Percentiles rank a stretch among this genome's conserved stretches.
These are phyloP conservation scores for Flaveria sonorensis DNA, from an alignment of 129 eudicot species.

Conservation along the genomic window DNA sequence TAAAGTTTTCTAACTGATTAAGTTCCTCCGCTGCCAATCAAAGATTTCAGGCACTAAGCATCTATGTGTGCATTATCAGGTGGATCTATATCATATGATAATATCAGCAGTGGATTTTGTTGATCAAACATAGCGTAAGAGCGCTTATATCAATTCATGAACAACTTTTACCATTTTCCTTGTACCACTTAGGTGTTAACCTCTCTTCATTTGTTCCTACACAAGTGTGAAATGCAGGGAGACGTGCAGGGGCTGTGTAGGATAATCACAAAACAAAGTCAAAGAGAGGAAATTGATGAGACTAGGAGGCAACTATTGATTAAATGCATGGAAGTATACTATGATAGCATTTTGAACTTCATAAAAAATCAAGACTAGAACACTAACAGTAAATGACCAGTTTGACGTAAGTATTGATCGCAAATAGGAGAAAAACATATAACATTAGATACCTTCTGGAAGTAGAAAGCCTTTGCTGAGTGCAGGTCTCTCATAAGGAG, in stretches of 20 bases:
- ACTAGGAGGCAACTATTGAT: background rate
- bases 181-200: slow-evolving; percentile 91
- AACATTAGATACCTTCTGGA: slow-evolving; percentile 71
- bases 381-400: background rate
- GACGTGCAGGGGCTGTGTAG: slow-evolving; percentile 77
- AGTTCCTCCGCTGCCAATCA: no score
- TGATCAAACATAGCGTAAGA: background rate
- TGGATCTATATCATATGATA: background rate
- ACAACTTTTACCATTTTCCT: slow-evolving; percentile 68
- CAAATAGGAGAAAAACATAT: background rate
- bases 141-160: slow-evolving; percentile 12
- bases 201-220: slow-evolving; percentile 88
- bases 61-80: background rate
- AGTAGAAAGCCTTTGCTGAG: slow-evolving; percentile 97
- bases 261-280: slow-evolving; percentile 21
- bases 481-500: slow-evolving; percentile 98
- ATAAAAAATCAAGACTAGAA: background rate
- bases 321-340: background rate
- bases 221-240: slow-evolving; percentile 93
- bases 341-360: background rate
- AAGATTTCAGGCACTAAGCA: background rate
- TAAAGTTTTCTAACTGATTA: no score
- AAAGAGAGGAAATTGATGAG: background rate
- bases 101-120: background rate
- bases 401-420: background rate